A percentile compares a stretch with the other conserved stretches of the same genome.
Conservation (phyloP, 768 basidiomycete species). For the Rhodosporidiobolus sp. region DNA sequence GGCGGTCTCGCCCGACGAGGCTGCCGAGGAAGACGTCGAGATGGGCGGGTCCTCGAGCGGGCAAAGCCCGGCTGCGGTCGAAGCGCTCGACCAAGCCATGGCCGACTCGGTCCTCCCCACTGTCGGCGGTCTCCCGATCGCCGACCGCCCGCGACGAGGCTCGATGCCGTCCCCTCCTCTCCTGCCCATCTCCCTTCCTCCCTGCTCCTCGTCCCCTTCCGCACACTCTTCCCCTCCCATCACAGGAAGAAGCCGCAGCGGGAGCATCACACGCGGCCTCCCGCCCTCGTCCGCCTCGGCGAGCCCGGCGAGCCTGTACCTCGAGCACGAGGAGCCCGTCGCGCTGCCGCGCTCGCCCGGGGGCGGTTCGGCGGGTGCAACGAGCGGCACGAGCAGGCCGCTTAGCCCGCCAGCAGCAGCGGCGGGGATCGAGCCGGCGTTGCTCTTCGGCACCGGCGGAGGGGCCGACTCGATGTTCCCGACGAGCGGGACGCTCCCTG, state of each 20-base stretch:
- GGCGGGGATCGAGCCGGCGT: not conserved
- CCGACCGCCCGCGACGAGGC: not conserved
- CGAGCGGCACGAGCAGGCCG: not conserved
- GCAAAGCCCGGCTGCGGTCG: not conserved
- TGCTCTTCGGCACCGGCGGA: too few species aligned
- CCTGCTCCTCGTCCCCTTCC: not conserved
- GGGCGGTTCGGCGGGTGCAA: not conserved
- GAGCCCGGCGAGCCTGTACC: constrained; percentile 23
- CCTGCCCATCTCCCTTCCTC: not conserved
- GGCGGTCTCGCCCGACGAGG: not conserved
- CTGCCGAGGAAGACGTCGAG: not conserved
- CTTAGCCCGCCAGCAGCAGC: not conserved
- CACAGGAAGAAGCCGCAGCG: constrained; percentile 3
- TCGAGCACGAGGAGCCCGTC: constrained; percentile 8
- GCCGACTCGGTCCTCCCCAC: not conserved
- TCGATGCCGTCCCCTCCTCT: not conserved
- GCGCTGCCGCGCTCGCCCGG: not conserved
- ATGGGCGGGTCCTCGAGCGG: not conserved
- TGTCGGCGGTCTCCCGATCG: not conserved
- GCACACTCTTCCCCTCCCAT: not conserved
- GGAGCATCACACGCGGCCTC: not conserved
- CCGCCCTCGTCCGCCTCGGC: constrained; percentile 1
- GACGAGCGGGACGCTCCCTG: constrained; percentile 1
- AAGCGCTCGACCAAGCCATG: constrained; percentile 12
- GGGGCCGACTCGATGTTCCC: constrained; percentile 17